Percentiles rank a stretch among this genome's conserved stretches.
phyloP scores from a whole-genome alignment of 768 basidiomycete genomes.

The Calocera cornea region DNA sequence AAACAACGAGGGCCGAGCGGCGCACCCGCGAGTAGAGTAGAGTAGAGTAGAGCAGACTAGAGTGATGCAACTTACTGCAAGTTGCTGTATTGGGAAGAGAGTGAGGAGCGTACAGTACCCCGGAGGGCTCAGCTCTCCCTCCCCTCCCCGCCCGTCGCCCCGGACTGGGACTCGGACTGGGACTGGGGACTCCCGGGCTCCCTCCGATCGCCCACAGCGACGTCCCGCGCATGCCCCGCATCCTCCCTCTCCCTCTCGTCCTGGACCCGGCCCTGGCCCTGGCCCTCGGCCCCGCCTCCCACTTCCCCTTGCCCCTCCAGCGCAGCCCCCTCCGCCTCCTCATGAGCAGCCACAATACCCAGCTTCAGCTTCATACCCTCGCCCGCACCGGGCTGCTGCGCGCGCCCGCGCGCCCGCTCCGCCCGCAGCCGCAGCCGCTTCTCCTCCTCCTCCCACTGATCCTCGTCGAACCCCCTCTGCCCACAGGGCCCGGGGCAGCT shows the following conservation, averaged over 20 bases:
- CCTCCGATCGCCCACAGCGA: not conserved
- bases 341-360: not conserved
- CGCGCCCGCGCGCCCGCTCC: no score
- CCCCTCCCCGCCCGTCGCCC: not conserved
- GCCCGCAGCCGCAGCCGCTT: no score
- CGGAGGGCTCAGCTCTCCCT: not conserved
- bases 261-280: not conserved
- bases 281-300: not conserved
- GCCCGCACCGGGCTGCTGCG: not conserved
- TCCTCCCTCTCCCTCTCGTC: not conserved
- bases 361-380: not conserved
- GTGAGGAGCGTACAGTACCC: no score
- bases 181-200: not conserved
- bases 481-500: not conserved
- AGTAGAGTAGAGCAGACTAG: no score
- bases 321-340: not conserved
- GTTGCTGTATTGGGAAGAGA: no score
- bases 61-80: no score
- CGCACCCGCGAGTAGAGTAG: no score
- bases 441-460: not conserved
- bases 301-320: not conserved
- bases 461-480: not conserved
- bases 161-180: not conserved
- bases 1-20: no score
- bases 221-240: not conserved